Conservation (phyloP, 2,329 filamentous ascomycete species). For the Claviceps africana region DNA sequence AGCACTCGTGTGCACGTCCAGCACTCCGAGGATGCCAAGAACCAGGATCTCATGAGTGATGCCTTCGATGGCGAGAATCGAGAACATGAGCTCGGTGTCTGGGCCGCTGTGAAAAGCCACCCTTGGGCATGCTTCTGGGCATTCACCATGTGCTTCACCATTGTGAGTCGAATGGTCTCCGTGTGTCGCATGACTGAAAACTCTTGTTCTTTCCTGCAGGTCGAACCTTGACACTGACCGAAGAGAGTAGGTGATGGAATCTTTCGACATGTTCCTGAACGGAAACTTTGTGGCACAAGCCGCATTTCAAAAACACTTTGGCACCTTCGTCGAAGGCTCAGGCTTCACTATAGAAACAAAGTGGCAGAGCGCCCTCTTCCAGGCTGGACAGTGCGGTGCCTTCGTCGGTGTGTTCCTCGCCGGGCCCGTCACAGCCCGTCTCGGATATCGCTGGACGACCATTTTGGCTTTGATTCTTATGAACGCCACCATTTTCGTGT, state of each 20-base stretch:
- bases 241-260: constrained; percentile 31
- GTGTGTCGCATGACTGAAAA: neutral
- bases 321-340: constrained; percentile 12
- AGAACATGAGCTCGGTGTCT: constrained; percentile 27
- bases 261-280: constrained; percentile 34
- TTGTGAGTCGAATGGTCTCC: constrained; percentile 20
- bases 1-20: constrained; percentile 13
- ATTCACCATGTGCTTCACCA: constrained; percentile 35
- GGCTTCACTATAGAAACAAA: constrained; percentile 22
- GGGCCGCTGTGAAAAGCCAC: constrained; percentile 24
- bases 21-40: constrained; percentile 20
- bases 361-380: constrained; percentile 26
- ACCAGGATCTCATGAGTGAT: constrained; percentile 25
- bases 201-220: neutral
- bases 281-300: constrained; percentile 30
- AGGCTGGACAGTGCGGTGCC: constrained; percentile 20
- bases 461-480: constrained; percentile 23
- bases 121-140: constrained; percentile 33
- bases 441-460: constrained; percentile 25
- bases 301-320: constrained; percentile 24
- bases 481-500: constrained; percentile 29
- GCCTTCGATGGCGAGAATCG: constrained; percentile 27
- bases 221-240: neutral
- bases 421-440: constrained; percentile 22
- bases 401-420: constrained; percentile 23